Base-by-base conservation (phyloP, 768 basidiomycete species). In the Guyanaporus albipodus region DNA sequence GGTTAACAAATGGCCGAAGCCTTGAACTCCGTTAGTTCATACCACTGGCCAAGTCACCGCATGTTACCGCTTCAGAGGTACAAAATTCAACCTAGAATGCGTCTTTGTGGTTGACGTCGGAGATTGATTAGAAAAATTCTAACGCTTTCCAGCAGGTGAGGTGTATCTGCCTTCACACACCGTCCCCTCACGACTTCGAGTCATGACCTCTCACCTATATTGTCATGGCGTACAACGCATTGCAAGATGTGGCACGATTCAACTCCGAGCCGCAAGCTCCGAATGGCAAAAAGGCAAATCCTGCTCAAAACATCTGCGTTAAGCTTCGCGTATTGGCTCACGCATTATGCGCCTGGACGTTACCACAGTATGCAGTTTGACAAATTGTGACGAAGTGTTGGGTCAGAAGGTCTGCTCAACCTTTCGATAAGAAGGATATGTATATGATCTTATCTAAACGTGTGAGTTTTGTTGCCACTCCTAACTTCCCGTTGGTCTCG, bases 381-480 rank as follows among this genome's bases (percentile, higher is more conserved):
- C 38, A 38, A 34, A 46, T 45, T 19, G 21, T 21, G 21, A 39
- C 21, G 15, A 35, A n/a, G 35, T 17, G 4, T 32, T 36, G 21
- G 24, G 34, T 22, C 19, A 17, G 27, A 21, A 48, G 28, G 23
- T 21, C 43, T 34, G 44, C 15, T 19, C 23, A 38, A 39, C 44
- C 28, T 48, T 44, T 33, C 21, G 46, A 47, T 42, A 36, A 37
- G 35, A n/a, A n/a, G 49, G 43, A 37, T 43, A 48, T 41, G 41
- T 37, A 48, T 44, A 36, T 39, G 46, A 52, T 41, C 41, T 66
- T 74, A 74, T 69, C 74, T 82, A 71, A 86, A 87, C 17, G 83
- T 84, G 68, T 73, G 70, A 31, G 85, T 83, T 67, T 78, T 77
- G 62, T 87, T 87, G 37, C 85, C 85, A 49, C 77, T 75, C 64